Conservation (phyloP, 2,329 filamentous ascomycete species). For the Colletotrichum camelliae region DNA sequence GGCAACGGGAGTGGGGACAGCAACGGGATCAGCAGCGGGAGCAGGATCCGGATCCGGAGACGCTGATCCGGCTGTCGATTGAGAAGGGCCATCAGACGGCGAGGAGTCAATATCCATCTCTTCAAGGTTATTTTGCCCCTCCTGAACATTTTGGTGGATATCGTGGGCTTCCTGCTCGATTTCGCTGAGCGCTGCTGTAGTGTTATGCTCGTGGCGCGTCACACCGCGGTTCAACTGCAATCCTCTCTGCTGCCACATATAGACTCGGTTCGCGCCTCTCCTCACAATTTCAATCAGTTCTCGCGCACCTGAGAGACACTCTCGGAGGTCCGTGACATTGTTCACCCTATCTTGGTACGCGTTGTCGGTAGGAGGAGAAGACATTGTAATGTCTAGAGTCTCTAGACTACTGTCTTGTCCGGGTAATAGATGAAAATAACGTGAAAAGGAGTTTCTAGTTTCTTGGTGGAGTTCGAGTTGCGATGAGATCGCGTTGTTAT, state of each 20-base stretch:
- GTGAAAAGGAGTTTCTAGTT: not conserved
- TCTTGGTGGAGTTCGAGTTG: rapidly evolving
- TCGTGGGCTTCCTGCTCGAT: not conserved
- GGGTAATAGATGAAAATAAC: not conserved
- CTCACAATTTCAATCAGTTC: not conserved
- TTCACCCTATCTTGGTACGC: not conserved
- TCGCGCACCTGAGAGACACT: not conserved
- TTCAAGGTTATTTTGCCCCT: not conserved
- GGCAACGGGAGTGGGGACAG: too few species aligned
- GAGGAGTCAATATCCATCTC: not conserved
- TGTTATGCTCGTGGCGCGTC: not conserved
- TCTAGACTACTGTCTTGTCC: rapidly evolving
- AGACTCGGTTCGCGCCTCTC: not conserved
- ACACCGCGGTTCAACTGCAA: not conserved
- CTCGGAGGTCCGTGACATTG: not conserved
- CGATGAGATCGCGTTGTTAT: rapidly evolving
- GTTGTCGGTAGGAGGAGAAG: not conserved
- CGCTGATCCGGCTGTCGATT: not conserved
- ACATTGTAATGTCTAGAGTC: not conserved
- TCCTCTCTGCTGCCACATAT: not conserved
- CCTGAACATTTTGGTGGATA: not conserved
- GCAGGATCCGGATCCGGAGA: not conserved
- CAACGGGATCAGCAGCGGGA: not conserved
- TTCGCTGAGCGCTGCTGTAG: not conserved
- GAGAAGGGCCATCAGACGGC: not conserved